Evolutionary conservation across 176 grass and related monocot species (phyloP), one percentile per base, ranked within the genome.

Genomic region (Carex littledalei): DNA sequence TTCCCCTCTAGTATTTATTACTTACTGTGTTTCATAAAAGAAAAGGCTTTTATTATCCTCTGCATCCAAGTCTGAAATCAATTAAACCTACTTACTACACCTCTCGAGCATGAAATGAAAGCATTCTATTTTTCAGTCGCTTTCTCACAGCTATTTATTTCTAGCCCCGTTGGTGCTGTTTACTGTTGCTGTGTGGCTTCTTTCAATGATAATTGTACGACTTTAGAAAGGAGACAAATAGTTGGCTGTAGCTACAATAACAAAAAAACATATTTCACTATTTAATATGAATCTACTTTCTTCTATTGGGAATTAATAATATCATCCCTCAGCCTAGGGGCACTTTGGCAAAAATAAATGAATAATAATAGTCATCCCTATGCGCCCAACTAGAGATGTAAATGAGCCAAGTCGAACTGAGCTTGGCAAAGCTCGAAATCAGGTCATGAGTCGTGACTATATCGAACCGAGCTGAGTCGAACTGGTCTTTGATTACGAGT

Each of bases 71-170:
- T 6, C 21, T 56, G 12, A 56, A 56, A 55, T 78, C 4, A 56
- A 77, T 77, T 78, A 56, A 57, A 78, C 74, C 74, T 24, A 78
- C 74, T 56, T 78, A 6, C 57, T 56, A 5, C 74, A 10, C 49
- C 50, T 56, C 37, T 71, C 9, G 74, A 78, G 50, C 47, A 55
- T 17, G 50, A 78, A 78, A 56, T 17, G 50, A 78, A 78, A 56
- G 74, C 73, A 47, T 77, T 77, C 10, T 55, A 77, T 31, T 77
- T 70, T 70, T 54, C 12, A 3, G 73, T 77, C 73, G 49, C 74
- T 55, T 78, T 78, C 74, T 78, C 74, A 34, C 74, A 78, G 74
- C 73, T 55, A 55, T 77, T 77, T 77, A 53, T 77, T 20, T 76
- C 22, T 31, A 53, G 20, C 72, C 18, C 6, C 18, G 74, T 56